These are phyloP conservation scores for Trichosporon sp. DNA, from an alignment of 1,284 basidiomycete genomes.

Conservation along the genomic window DNA sequence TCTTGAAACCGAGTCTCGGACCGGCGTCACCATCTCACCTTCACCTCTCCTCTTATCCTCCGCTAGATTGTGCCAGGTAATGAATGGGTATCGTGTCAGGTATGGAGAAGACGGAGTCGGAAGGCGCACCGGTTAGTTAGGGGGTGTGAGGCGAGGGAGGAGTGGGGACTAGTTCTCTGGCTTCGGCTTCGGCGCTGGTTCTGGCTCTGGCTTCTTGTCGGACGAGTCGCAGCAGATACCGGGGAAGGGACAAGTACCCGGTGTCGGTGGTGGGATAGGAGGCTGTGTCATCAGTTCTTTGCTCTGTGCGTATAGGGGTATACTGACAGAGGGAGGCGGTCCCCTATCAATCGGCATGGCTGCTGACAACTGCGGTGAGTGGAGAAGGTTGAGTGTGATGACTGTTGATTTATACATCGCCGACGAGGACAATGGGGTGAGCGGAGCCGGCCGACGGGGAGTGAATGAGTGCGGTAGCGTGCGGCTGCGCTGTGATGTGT, in stretches of 20 bases:
- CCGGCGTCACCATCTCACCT: too few species aligned
- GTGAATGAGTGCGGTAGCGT: background rate
- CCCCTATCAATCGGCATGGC: background rate
- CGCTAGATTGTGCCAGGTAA: too few species aligned
- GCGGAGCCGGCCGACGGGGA: too few species aligned
- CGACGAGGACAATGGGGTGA: background rate
- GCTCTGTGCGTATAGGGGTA: too few species aligned
- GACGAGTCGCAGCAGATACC: background rate
- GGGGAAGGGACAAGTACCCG: background rate
- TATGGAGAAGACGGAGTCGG: too few species aligned
- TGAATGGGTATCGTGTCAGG: too few species aligned
- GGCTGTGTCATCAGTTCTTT: background rate
- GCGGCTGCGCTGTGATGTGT: too few species aligned
- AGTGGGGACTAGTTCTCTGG: background rate
- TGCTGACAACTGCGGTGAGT: background rate
- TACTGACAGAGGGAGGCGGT: background rate
- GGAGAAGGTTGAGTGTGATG: too few species aligned
- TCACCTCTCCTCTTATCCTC: too few species aligned
- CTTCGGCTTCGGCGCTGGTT: too few species aligned
- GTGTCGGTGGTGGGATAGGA: background rate
- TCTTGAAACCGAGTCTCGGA: background rate
- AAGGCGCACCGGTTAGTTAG: too few species aligned
- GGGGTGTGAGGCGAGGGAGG: too few species aligned
- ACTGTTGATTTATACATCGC: background rate
- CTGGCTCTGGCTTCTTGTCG: background rate